Evolutionary conservation across 2,329 filamentous ascomycete species (phyloP), one percentile per base, ranked within the genome.

Genomic region (Sporothrix curviconia): DNA sequence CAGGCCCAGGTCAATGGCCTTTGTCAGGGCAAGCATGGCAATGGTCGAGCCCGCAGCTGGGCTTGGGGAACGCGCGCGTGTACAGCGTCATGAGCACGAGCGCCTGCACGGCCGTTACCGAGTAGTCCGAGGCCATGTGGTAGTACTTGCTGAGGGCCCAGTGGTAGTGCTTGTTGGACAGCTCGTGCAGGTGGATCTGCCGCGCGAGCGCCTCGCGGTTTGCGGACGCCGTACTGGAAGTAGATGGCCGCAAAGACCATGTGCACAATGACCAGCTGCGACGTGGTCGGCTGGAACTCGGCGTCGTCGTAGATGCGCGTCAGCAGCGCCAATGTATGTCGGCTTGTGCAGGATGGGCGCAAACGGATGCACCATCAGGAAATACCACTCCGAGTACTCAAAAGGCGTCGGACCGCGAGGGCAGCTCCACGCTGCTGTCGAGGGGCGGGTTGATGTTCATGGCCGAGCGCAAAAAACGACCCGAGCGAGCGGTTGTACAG

Each of bases 221-320:
- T 91, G 19, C 89, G 79, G 4, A 84, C 76, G n/a, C 86, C 85
- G 59, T 85, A 88, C 64, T 95, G 89, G 63, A 87, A 90, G 66
- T 85, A 85, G 64, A 92, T 87, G 51, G 84, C 85, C 11, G 88
- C 86, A 59, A 94, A 85, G 42, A 94, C 80, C 83, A 92, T 89
- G 69, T 92, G 87, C 0, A 91, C 78, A 58, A 83, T 82, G 40
- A 89, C 86, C 1, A 78, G 77, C 66, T 94, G 85, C 2, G 87
- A 78, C 0, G 80, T 70, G 0, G 81, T 79, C 1, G 87, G 80
- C 52, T 78, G 74, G 67, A 86, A 89, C 56, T 68, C 74, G 15
- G 80, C 76, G 55, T 91, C 85, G 64, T 90, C 85, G 67, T 91
- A 91, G 55, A 90, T 80, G 59, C 81, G 78, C 7, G 75, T 76